Evolutionary conservation across 2,329 filamentous ascomycete genomes (phyloP).

Genomic region (Colletotrichum camelliae): DNA sequence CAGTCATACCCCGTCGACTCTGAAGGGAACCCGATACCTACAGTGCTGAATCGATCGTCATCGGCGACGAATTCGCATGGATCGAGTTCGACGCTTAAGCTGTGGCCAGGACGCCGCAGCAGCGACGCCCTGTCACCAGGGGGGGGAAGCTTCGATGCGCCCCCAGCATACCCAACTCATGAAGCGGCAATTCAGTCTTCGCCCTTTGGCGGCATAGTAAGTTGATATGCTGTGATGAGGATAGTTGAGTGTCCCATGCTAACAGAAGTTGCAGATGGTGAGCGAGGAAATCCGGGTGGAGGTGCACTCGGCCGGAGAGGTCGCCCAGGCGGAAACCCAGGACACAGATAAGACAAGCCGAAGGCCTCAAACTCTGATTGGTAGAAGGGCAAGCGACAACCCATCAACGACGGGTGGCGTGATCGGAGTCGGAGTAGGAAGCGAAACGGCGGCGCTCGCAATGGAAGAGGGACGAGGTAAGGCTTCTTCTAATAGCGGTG

Average conservation of each 20-base stretch:
- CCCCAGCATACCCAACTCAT: conserved; percentile 21
- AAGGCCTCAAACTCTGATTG: background rate
- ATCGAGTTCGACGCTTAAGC: conserved; percentile 37
- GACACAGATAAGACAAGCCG: conserved; percentile 27
- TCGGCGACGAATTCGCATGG: conserved; percentile 30
- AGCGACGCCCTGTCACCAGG: conserved; percentile 18
- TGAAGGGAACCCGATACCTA: conserved; percentile 33
- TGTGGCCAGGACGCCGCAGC: conserved; percentile 30
- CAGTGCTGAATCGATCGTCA: conserved; percentile 26
- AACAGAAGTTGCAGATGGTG: conserved; percentile 39
- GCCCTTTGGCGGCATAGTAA: conserved; percentile 60
- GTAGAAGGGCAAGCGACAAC: background rate
- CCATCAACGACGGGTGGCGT: conserved; percentile 17
- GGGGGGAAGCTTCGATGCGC: conserved; percentile 14
- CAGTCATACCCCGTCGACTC: conserved; percentile 29
- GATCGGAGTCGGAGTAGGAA: conserved; percentile 16
- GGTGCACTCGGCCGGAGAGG: conserved; percentile 31
- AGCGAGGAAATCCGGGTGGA: conserved; percentile 64
- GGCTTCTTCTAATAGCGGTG: background rate
- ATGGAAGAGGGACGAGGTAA: conserved; percentile 2
- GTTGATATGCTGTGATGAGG: conserved; percentile 27
- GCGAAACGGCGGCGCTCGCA: background rate
- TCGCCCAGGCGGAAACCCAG: background rate
- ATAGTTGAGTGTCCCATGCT: background rate
- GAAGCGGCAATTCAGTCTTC: conserved; percentile 13